Percentiles rank a stretch among this genome's conserved stretches.
Evolutionary conservation across 305 asterid species (phyloP).

Genomic region (Coffea humblotiana): DNA sequence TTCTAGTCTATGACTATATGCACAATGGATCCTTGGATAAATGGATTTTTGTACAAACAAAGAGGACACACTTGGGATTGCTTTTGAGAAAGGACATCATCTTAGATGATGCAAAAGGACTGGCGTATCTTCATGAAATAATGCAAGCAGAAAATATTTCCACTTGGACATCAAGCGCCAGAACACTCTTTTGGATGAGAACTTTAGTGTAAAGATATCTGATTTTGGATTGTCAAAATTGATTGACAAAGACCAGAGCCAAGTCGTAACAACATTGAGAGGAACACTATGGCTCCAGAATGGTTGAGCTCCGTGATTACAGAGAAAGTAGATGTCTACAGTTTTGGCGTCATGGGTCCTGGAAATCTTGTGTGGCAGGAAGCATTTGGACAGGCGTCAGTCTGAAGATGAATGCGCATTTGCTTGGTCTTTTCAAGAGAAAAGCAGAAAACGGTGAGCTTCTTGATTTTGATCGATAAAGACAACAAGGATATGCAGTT

Average conservation of each 20-base stretch:
- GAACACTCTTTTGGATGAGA: constrained; percentile 40
- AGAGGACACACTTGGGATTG: constrained; percentile 8
- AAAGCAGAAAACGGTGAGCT: constrained; percentile 29
- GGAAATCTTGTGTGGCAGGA: constrained; percentile 41
- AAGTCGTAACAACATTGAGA: constrained; percentile 38
- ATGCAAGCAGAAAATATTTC: no score
- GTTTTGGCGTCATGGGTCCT: constrained; percentile 42
- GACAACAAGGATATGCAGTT: constrained; percentile 24
- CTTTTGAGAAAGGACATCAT: constrained; percentile 15
- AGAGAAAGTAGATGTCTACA: constrained; percentile 42
- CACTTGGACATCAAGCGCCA: no score
- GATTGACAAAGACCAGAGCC: constrained; percentile 38
- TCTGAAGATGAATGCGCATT: constrained; percentile 26
- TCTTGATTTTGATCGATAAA: constrained; percentile 30
- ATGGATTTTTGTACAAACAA: constrained; percentile 30
- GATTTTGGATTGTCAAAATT: constrained; percentile 43
- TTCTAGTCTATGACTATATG: constrained; percentile 23
- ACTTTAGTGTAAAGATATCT: constrained; percentile 34
- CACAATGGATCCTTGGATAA: constrained; percentile 16
- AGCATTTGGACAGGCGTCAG: constrained; percentile 20
- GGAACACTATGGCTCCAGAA: constrained; percentile 47
- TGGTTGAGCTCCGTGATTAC: constrained; percentile 40
- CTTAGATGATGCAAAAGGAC: constrained; percentile 37
- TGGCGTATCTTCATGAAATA: constrained; percentile 53
- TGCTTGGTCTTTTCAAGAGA: constrained; percentile 28